Evolutionary conservation across 805 yeast species (phyloP).

Genomic region (Metschnikowia similis): DNA sequence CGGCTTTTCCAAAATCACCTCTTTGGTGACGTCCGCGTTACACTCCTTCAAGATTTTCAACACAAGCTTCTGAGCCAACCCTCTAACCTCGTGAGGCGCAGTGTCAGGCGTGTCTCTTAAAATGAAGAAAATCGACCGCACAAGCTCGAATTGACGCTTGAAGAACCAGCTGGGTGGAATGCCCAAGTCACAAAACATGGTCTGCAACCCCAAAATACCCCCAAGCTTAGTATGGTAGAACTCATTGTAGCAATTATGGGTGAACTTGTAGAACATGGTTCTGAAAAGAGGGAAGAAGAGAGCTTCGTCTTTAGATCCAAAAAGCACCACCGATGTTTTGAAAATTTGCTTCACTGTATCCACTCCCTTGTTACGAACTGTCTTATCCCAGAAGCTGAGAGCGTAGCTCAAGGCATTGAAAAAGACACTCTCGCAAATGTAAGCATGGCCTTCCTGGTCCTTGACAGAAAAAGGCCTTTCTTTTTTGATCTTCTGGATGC

Average conservation of each 20-base stretch:
- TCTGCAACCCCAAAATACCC: slow-evolving; percentile 78
- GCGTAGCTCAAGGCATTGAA: slow-evolving; percentile 76
- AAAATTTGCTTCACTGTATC: slow-evolving; percentile 60
- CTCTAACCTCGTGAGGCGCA: slow-evolving; percentile 76
- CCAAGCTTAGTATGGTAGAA: slow-evolving; percentile 82
- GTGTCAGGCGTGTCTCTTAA: slow-evolving; percentile 85
- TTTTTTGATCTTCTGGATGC: slow-evolving; percentile 62
- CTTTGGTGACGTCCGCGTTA: slow-evolving; percentile 55
- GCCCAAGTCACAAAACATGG: slow-evolving; percentile 62
- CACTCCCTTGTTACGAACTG: slow-evolving; percentile 69
- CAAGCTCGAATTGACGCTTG: slow-evolving; percentile 75
- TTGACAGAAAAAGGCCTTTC: slow-evolving; percentile 68
- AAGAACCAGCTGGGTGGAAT: slow-evolving; percentile 72
- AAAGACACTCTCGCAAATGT: slow-evolving; percentile 64
- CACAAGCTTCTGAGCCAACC: slow-evolving; percentile 65
- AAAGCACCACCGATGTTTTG: slow-evolving; percentile 56
- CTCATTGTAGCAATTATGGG: slow-evolving; percentile 90
- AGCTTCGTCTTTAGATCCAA: slow-evolving; percentile 63
- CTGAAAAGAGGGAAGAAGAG: slow-evolving; percentile 72
- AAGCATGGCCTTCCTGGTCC: slow-evolving; percentile 73
- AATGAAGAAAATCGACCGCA: slow-evolving; percentile 83
- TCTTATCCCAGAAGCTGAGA: slow-evolving; percentile 67
- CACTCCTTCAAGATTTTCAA: slow-evolving; percentile 61
- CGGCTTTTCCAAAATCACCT: slow-evolving; percentile 62
- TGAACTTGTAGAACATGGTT: slow-evolving; percentile 71